Evolutionary conservation across 768 basidiomycete species (phyloP).

Genomic region (Macrolepiota dolichaula): DNA sequence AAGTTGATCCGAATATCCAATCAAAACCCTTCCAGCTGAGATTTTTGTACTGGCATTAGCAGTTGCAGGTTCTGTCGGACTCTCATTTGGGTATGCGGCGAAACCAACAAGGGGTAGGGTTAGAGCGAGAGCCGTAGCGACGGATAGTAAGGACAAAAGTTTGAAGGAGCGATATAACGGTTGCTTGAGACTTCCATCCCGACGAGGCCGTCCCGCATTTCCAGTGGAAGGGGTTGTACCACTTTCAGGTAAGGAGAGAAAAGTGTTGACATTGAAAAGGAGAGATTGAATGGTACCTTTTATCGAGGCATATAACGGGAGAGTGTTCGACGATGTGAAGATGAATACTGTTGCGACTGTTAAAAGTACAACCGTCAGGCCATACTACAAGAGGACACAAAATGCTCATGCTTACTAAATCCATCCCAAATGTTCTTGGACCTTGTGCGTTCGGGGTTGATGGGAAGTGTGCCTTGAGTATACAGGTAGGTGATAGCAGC

Average conservation of each 20-base stretch:
- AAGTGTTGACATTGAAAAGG: neutral
- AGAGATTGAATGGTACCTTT: slow-evolving; percentile 21
- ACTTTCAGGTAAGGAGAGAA: slow-evolving; percentile 19
- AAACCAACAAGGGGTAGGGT: slow-evolving; percentile 59
- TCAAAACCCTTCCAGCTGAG: neutral
- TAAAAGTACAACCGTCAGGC: neutral
- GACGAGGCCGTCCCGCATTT: slow-evolving; percentile 37
- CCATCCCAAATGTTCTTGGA: slow-evolving; percentile 49
- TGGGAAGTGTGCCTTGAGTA: slow-evolving; percentile 36
- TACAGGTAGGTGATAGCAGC: slow-evolving; percentile 49
- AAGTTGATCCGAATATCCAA: neutral
- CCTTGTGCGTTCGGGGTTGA: neutral
- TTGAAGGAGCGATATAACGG: slow-evolving; percentile 49
- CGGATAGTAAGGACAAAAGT: slow-evolving; percentile 48
- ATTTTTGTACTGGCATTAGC: neutral
- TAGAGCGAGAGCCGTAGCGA: slow-evolving; percentile 43
- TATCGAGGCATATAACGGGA: slow-evolving; percentile 63
- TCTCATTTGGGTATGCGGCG: slow-evolving; percentile 28
- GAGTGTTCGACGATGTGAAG: slow-evolving; percentile 62
- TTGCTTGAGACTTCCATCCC: slow-evolving; percentile 3
- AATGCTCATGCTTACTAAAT: slow-evolving; percentile 43
- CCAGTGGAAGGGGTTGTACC: slow-evolving; percentile 31
- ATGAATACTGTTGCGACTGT: slow-evolving; percentile 62
- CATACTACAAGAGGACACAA: neutral
- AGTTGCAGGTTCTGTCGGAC: slow-evolving; percentile 35